Percentiles rank a stretch among this genome's conserved stretches.
These are phyloP conservation scores for Fusarium sp. DNA, from an alignment of 2,329 filamentous ascomycete species.

Conservation along the genomic window DNA sequence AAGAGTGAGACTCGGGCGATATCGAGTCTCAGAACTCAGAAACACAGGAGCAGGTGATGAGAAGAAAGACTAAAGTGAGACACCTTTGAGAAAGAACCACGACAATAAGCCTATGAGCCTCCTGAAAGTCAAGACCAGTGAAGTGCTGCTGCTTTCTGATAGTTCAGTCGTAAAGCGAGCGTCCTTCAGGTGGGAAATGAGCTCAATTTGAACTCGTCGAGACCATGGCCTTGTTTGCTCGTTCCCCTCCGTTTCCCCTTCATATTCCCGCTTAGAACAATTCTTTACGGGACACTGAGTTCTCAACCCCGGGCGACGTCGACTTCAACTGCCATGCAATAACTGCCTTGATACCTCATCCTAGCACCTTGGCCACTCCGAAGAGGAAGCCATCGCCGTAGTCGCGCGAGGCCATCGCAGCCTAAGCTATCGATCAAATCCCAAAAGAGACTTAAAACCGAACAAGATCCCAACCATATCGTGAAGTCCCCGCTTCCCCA, in stretches of 20 bases:
- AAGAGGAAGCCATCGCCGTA: constrained; percentile 42
- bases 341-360: constrained; percentile 2
- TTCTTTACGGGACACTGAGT: neutral
- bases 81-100: constrained; percentile 1
- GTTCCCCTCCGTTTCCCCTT: neutral
- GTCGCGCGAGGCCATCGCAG: constrained; percentile 14
- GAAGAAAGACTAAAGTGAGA: constrained; percentile 8
- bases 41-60: neutral
- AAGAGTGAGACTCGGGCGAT: neutral
- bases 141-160: constrained; percentile 15
- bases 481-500: constrained; percentile 34
- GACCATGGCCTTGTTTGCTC: neutral
- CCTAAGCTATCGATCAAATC: constrained; percentile 22
- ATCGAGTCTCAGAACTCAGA: neutral
- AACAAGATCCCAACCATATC: constrained; percentile 3
- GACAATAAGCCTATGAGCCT: constrained; percentile 5
- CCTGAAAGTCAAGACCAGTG: neutral
- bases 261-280: neutral
- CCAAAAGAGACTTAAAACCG: constrained; percentile 35
- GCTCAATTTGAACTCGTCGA: constrained; percentile 38
- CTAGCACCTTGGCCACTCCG: constrained; percentile 26
- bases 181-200: constrained; percentile 23
- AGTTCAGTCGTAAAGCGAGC: constrained; percentile 16
- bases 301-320: constrained; percentile 15
- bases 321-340: constrained; percentile 10